Evolutionary conservation across 371 early-diverging fungal species (phyloP), one percentile per base, ranked within the genome.

Genomic region (Apophysomyces sp.): DNA sequence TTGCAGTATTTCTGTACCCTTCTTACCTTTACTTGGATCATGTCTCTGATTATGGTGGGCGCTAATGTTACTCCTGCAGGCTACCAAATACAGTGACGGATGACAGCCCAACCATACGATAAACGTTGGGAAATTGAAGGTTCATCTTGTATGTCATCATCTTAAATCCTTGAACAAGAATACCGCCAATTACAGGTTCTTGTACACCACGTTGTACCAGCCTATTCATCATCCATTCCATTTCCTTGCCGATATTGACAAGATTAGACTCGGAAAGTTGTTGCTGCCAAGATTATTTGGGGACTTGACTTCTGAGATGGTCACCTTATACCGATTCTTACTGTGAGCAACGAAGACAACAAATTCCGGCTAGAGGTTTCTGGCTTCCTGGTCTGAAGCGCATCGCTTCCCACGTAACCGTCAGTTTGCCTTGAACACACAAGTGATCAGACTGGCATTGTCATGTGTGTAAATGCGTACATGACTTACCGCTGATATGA

Each of bases 231-330:
- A 61, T 61, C 44, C 55, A 55, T 37, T 37, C 16, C 61, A 61
- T 61, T 55, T 61, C 57, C 53, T 61, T 61, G 13, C 55, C 55
- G 18, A 34, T 55, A 29, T 55, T 61, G 18, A 55, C 55, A 27
- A 41, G 41, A 55, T 61, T 55, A 5, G 55, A 61, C 32, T 61
- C 54, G 55, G 18, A 32, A 18, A 4, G 26, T 55, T 54, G 31
- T 54, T 55, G n/a, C 31, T 31, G 27, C 40, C 29, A 9, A 36
- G 32, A 39, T 60, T 60, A 16, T 34, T 9, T 21, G 54, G 61
- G 13, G 61, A 28, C 32, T 61, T 61, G 39, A 54, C 16, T 36
- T 61, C 54, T 15, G 54, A 53, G 40, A 54, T n/a, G 16, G 39
- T 28, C 24, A 61, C 26, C 16, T 54, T 41, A 28, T 54, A 61